These are phyloP conservation scores for Endotrypanum monterogeii DNA, from an alignment of 208 protist genomes.

Conservation along the genomic window DNA sequence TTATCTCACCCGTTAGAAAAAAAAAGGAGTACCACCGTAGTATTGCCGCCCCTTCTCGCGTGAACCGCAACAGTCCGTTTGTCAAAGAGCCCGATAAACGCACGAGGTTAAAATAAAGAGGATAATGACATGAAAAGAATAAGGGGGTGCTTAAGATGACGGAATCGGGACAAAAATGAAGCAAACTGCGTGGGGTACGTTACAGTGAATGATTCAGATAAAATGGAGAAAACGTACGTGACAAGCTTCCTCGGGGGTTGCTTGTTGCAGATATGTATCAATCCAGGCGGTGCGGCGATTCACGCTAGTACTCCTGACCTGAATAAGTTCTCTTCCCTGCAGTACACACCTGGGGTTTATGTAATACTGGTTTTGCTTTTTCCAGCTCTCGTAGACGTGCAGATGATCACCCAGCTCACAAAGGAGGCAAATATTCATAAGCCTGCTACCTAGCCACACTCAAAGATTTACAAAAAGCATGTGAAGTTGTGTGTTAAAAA, in stretches of 20 bases:
- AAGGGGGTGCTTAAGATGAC: background rate
- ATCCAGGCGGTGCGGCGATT: background rate
- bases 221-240: background rate
- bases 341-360: background rate
- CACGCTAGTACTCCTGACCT: background rate
- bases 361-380: background rate
- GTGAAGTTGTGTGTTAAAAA: too few species aligned
- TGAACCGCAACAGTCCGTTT: background rate
- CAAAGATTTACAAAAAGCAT: background rate
- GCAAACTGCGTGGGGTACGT: background rate
- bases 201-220: background rate
- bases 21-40: background rate
- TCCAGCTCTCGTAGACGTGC: background rate
- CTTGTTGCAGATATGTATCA: background rate
- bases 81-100: background rate
- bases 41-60: background rate
- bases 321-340: background rate
- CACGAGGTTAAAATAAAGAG: background rate
- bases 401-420: background rate
- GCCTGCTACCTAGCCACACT: background rate
- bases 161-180: background rate
- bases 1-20: background rate
- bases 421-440: conserved; percentile 2
- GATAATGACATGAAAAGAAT: background rate
- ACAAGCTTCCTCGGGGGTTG: background rate